These are phyloP conservation scores for Rhodosporidiobolus odoratus DNA, from an alignment of 768 basidiomycete genomes.

Conservation along the genomic window DNA sequence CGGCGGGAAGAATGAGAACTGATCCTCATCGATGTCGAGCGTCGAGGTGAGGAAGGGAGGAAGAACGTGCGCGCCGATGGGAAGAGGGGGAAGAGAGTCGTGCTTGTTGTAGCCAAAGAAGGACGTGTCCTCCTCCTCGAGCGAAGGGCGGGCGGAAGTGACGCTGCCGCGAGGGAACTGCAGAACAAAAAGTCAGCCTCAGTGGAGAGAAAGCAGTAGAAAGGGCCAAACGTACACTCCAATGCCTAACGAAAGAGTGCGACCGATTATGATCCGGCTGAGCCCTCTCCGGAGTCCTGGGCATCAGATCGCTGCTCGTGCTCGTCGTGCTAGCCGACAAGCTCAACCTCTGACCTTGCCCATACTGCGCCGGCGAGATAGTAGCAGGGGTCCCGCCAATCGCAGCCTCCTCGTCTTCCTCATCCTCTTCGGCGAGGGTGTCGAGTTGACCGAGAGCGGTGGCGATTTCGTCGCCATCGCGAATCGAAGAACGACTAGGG, in stretches of 20 bases:
- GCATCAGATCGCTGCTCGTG: conserved; percentile 32
- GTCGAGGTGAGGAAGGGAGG: conserved; percentile 35
- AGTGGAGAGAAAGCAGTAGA: no score
- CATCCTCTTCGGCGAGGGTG: conserved; percentile 39
- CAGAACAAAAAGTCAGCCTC: not conserved
- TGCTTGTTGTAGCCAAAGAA: conserved; percentile 40
- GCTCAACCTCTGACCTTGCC: not conserved
- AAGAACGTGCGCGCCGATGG: conserved; percentile 28
- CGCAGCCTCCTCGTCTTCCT: conserved; percentile 27
- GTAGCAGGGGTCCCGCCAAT: conserved; percentile 1
- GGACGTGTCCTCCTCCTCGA: conserved; percentile 33
- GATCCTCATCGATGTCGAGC: conserved; percentile 36
- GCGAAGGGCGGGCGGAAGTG: conserved; percentile 21
- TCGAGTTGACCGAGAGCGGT: conserved; percentile 28
- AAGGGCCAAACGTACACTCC: conserved; percentile 29
- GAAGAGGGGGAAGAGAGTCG: conserved; percentile 37
- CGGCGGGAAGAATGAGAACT: conserved; percentile 14
- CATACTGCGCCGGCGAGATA: not conserved
- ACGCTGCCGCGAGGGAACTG: conserved; percentile 37
- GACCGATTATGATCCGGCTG: conserved; percentile 28
- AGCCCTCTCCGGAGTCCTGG: conserved; percentile 21
- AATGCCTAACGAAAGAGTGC: conserved; percentile 37
- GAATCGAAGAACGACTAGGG: conserved; percentile 9
- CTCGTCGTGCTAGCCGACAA: not conserved
- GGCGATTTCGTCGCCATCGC: conserved; percentile 11